Evolutionary conservation across 164 flowering plant genomes (phyloP).

Genomic region (Platanus orientalis): DNA sequence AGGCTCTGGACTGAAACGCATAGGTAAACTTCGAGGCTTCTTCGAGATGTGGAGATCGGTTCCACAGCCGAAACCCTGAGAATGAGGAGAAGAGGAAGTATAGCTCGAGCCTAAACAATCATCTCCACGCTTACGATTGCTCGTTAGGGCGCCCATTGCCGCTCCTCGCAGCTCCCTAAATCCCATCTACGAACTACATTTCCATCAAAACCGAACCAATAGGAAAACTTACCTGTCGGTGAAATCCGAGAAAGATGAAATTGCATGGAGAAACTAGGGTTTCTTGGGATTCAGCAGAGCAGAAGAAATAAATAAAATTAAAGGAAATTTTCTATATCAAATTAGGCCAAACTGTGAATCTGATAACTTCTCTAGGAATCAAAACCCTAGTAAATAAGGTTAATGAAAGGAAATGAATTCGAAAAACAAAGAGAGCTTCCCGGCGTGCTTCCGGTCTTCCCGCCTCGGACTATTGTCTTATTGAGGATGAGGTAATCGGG

Average conservation of each 20-base stretch:
- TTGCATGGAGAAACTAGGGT: not conserved
- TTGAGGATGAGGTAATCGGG: no score
- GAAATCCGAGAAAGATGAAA: not conserved
- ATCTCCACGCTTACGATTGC: conserved; percentile 43
- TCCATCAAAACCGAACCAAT: not conserved
- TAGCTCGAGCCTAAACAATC: conserved; percentile 24
- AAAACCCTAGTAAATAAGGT: no score
- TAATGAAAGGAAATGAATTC: no score
- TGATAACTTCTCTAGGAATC: not conserved
- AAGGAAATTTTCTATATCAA: not conserved
- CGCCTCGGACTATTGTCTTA: no score
- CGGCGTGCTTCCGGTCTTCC: no score
- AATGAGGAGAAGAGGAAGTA: conserved; percentile 11
- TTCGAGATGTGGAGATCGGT: conserved; percentile 28
- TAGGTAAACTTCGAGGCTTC: conserved; percentile 18
- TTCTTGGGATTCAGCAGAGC: not conserved
- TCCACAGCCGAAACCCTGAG: not conserved
- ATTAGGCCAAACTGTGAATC: not conserved
- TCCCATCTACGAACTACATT: not conserved
- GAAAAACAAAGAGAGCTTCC: no score
- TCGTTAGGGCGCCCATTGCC: conserved; percentile 52
- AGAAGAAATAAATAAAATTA: not conserved
- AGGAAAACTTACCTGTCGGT: no score
- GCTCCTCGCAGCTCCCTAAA: not conserved
- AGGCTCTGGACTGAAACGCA: conserved; percentile 5